A percentile compares a stretch with the other conserved stretches of the same genome.
phyloP scores from a whole-genome alignment of 2,329 filamentous ascomycete species.

The Chaetomiaceae sp. region DNA sequence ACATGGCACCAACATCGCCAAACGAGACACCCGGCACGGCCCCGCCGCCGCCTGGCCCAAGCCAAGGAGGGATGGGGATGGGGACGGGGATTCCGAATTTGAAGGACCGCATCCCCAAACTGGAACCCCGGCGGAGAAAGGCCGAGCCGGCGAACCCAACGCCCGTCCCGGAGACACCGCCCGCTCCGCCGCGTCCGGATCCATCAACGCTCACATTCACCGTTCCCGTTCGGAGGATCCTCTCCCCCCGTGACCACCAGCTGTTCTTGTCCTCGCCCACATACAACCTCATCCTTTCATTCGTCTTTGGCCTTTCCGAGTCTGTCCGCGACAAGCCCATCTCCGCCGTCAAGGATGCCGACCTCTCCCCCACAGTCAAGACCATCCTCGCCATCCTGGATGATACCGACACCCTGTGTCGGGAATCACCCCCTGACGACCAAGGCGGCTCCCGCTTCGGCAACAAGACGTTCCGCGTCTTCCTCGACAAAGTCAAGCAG shows the following conservation, averaged over 20 bases:
- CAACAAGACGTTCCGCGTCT: slow-evolving; percentile 82
- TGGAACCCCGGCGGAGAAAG: slow-evolving; percentile 58
- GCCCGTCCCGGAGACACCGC: slow-evolving; percentile 71
- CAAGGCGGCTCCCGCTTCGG: slow-evolving; percentile 88
- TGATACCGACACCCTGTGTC: slow-evolving; percentile 61
- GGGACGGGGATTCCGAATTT: slow-evolving; percentile 44
- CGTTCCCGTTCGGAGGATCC: slow-evolving; percentile 69
- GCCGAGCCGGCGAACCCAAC: slow-evolving; percentile 46
- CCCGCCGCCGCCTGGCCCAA: not conserved
- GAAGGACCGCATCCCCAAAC: slow-evolving; percentile 58
- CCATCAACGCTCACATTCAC: slow-evolving; percentile 56
- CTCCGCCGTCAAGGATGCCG: slow-evolving; percentile 52
- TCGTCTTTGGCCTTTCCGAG: slow-evolving; percentile 82
- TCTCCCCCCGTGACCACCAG: slow-evolving; percentile 74
- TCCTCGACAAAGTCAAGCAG: slow-evolving; percentile 64
- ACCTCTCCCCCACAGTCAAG: slow-evolving; percentile 55
- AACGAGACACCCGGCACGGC: no score
- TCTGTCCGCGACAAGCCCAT: slow-evolving; percentile 67
- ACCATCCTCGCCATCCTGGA: slow-evolving; percentile 66
- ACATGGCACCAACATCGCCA: slow-evolving; percentile 13
- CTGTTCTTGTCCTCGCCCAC: slow-evolving; percentile 75
- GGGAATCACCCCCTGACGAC: slow-evolving; percentile 72
- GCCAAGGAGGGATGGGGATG: no score
- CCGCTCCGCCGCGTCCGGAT: slow-evolving; percentile 63
- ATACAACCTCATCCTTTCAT: slow-evolving; percentile 71